Base-by-base conservation (phyloP, 164 flowering plant genomes). In the Aristolochia contorta region DNA sequence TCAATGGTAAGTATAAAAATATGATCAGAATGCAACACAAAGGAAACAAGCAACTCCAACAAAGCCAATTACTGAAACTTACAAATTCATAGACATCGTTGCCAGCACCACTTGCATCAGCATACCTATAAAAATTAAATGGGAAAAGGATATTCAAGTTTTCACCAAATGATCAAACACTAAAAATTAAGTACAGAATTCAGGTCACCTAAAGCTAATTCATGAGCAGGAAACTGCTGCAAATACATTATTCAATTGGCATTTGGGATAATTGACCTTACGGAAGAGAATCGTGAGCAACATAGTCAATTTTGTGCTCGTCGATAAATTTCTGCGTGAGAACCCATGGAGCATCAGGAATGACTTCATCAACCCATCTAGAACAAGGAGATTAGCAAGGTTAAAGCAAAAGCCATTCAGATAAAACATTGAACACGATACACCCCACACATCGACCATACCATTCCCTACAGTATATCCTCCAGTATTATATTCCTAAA, bases 341-440 rank as follows among this genome's bases (percentile, higher is more conserved):
- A 37, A 93, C 99, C 99, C 97, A 93, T 5, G 99, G 99, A 9
- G 99, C 99, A 77, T 90, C 89, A 18, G 99, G 96, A 69, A 93
- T 88, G 58, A 93, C 97, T 79, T 93, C 99, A 74, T 93, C 97
- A 57, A 93, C 99, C 99, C 99, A 93, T 77, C 97, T 93, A 80
- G 64, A 62, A 30, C 25, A 61, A 57, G 57, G 24, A 45, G 24
- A 23, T 33, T 32, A 47, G 33, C 63, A 46, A 0, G 46, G 21
- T 23, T 47, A 37, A 10, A 37, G 7, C 7, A 4, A 37, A 37
- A 37, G 43, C 3, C 12, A 37, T 8, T 37, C 5, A 10, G 43
- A 37, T 10, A 37, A 10, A n/a, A 6, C 10, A 37, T 37, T 37
- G 12, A 37, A 4, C 43, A 7, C 12, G 9, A 37, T 10, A 37